These are phyloP conservation scores for Cercospora berteroae DNA, from an alignment of 2,329 filamentous ascomycete genomes.

Conservation along the genomic window DNA sequence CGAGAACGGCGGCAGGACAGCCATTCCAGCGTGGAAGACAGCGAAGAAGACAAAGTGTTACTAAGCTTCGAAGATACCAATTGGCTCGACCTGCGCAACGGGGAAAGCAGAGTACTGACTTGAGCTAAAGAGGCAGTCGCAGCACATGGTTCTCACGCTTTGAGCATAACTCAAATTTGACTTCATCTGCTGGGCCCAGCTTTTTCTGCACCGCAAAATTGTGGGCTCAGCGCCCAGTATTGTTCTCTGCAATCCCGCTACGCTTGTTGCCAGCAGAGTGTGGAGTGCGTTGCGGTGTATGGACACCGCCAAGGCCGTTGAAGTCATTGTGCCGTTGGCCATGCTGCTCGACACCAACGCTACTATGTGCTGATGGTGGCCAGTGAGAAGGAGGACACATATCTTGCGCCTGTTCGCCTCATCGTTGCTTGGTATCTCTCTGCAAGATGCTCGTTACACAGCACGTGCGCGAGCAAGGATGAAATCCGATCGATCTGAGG, in stretches of 20 bases:
- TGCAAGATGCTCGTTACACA: neutral
- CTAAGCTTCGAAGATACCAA: constrained; percentile 44
- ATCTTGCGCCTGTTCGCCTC: neutral
- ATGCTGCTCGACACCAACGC: neutral
- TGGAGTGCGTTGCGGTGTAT: neutral
- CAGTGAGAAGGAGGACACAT: neutral
- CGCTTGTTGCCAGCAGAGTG: neutral
- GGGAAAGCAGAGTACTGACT: constrained; percentile 54
- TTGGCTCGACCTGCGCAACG: constrained; percentile 57
- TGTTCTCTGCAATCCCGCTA: neutral
- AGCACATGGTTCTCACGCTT: neutral
- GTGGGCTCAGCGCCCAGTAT: neutral
- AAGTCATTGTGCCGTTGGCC: neutral
- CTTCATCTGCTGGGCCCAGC: neutral
- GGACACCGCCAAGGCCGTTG: neutral
- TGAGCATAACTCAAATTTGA: neutral
- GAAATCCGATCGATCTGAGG: too few species aligned
- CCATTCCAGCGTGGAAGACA: constrained; percentile 38
- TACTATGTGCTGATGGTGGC: neutral
- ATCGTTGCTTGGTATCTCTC: neutral
- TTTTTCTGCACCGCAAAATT: neutral
- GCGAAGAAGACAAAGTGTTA: constrained; percentile 33
- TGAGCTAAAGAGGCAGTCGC: constrained; percentile 30
- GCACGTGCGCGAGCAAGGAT: too few species aligned
- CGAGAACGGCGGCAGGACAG: constrained; percentile 39